Conservation (phyloP, 768 basidiomycete species). For the Rhizopogon sp. region DNA sequence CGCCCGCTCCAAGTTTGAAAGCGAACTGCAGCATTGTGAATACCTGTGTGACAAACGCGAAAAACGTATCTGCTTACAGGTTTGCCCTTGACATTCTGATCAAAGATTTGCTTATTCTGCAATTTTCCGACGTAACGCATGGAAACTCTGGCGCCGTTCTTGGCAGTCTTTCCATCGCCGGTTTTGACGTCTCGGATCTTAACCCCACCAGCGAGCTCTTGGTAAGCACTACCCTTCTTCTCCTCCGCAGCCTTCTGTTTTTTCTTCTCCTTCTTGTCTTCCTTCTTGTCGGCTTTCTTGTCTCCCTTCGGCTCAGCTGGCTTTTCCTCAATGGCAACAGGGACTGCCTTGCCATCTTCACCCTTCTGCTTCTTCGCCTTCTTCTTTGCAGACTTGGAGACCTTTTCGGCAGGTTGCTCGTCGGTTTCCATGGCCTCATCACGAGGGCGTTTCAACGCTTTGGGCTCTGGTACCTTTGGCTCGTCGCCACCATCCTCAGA, state of each 20-base stretch:
- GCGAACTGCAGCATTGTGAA: slow-evolving; percentile 43
- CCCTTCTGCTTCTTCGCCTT: slow-evolving; percentile 70
- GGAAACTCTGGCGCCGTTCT: slow-evolving; percentile 74
- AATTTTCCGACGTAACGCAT: slow-evolving; percentile 97
- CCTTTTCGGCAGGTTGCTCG: slow-evolving; percentile 25
- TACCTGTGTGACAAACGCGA: neutral
- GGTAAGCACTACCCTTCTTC: slow-evolving; percentile 20
- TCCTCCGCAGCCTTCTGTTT: slow-evolving; percentile 23
- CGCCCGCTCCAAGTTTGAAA: slow-evolving; percentile 79
- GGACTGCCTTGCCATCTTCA: slow-evolving; percentile 42
- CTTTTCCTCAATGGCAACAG: slow-evolving; percentile 19
- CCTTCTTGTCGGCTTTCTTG: slow-evolving; percentile 29
- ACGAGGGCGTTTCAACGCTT: slow-evolving; percentile 64
- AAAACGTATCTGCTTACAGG: slow-evolving; percentile 51
- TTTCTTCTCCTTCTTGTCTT: slow-evolving; percentile 27
- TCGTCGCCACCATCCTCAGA: slow-evolving; percentile 14
- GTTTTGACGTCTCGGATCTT: slow-evolving; percentile 71
- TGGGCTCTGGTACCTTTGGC: slow-evolving; percentile 23
- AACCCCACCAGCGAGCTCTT: slow-evolving; percentile 61
- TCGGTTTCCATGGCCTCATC: slow-evolving; percentile 50
- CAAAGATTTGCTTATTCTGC: slow-evolving; percentile 67
- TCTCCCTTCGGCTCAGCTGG: slow-evolving; percentile 24
- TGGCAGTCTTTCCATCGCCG: slow-evolving; percentile 83
- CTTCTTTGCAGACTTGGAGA: slow-evolving; percentile 56
- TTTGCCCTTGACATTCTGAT: slow-evolving; percentile 78